Conservation (phyloP, 2,329 filamentous ascomycete species). For the Talaromyces piceae region DNA sequence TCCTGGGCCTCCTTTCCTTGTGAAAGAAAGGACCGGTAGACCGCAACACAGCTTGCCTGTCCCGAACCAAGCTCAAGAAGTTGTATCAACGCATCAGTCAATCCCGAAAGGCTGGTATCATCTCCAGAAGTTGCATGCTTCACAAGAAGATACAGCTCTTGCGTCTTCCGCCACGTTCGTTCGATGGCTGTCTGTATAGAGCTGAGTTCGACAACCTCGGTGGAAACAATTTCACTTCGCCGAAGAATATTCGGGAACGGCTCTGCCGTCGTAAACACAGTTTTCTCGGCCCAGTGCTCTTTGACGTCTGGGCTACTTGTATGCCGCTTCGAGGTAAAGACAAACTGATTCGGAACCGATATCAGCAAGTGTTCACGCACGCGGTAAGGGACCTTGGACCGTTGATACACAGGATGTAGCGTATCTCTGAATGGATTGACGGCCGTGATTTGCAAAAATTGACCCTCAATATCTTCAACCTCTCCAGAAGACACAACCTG, state of each 20-base stretch:
- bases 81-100: constrained; percentile 69
- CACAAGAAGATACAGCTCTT: constrained; percentile 71
- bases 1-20: constrained; percentile 37
- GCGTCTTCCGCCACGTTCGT: constrained; percentile 81
- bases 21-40: constrained; percentile 69
- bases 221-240: constrained; percentile 72
- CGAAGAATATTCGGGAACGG: constrained; percentile 85
- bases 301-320: constrained; percentile 59
- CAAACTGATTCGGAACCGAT: constrained; percentile 69
- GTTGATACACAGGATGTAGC: constrained; percentile 75
- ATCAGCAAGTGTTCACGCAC: constrained; percentile 82
- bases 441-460: constrained; percentile 75
- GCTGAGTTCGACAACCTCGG: constrained; percentile 58
- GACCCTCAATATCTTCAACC: constrained; percentile 77
- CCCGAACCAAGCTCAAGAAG: constrained; percentile 68
- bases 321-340: constrained; percentile 64
- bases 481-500: constrained; percentile 66
- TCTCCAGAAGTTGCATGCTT: constrained; percentile 67
- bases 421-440: constrained; percentile 78
- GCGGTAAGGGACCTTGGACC: constrained; percentile 71
- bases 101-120: constrained; percentile 57
- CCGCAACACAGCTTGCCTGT: constrained; percentile 68
- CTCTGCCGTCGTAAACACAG: constrained; percentile 74
- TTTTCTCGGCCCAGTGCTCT: constrained; percentile 75
- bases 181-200: constrained; percentile 85